A percentile compares a stretch with the other conserved stretches of the same genome.
phyloP scores from a whole-genome alignment of 2,329 filamentous ascomycete genomes.

The Pseudocercospora fijiensis region DNA sequence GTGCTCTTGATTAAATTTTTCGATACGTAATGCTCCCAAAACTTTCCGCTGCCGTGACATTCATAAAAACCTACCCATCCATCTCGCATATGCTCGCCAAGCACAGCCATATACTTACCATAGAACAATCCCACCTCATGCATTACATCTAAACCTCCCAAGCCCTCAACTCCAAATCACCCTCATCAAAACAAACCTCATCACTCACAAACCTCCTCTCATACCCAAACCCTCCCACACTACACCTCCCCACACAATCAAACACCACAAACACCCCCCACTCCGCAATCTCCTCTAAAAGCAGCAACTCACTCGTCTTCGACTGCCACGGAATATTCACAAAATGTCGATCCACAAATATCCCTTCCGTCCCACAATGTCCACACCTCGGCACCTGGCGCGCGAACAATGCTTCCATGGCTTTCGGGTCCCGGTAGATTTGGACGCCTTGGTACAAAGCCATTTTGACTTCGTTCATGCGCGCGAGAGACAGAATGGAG shows the following conservation, averaged over 20 bases:
- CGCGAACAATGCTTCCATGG: conserved; percentile 16
- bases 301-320: conserved; percentile 5
- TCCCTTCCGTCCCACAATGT: conserved; percentile 8
- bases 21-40: neutral
- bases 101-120: neutral
- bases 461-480: conserved; percentile 19
- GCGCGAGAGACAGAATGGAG: conserved; percentile 4
- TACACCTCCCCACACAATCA: conserved; percentile 3
- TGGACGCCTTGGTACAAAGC: conserved; percentile 1
- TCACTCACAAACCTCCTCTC: neutral
- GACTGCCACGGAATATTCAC: neutral
- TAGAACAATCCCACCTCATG: neutral
- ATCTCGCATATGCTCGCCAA: too few species aligned
- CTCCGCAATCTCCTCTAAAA: conserved; percentile 9
- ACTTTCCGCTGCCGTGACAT: neutral
- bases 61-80: too few species aligned
- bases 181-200: neutral
- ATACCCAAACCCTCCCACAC: neutral
- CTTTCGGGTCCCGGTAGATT: conserved; percentile 17
- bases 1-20: neutral
- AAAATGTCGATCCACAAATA: conserved; percentile 15
- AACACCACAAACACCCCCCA: conserved; percentile 22
- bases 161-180: neutral
- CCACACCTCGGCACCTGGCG: conserved; percentile 16
- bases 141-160: neutral